A percentile compares a stretch with the other conserved stretches of the same genome.
phyloP scores from a whole-genome alignment of 768 basidiomycete species.

The Naganishia friedmannii region DNA sequence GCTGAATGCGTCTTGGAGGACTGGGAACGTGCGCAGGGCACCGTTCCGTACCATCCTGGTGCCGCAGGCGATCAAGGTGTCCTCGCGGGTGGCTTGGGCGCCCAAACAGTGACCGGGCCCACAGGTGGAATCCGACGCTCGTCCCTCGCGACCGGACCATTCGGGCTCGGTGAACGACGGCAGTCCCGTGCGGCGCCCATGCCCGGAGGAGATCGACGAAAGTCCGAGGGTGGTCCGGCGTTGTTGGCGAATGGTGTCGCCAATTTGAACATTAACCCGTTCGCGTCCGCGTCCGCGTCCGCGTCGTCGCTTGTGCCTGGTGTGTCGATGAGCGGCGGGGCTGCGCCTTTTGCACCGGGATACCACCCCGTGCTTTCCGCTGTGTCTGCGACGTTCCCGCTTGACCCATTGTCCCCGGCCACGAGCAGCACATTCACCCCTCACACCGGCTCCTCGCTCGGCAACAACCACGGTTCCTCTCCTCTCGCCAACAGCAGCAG shows the following conservation, averaged over 20 bases:
- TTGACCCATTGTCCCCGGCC: conserved; percentile 46
- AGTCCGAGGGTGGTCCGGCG: conserved; percentile 22
- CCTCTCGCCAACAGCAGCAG: conserved; percentile 37
- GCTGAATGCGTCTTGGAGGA: conserved; percentile 92
- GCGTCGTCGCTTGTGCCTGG: neutral
- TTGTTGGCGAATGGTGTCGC: conserved; percentile 21
- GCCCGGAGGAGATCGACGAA: conserved; percentile 27
- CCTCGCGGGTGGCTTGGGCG: conserved; percentile 50
- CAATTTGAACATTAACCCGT: conserved; percentile 1
- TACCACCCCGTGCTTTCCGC: neutral
- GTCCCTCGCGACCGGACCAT: conserved; percentile 34
- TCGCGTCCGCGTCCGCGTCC: conserved; percentile 8
- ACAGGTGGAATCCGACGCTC: conserved; percentile 50
- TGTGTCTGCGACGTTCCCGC: conserved; percentile 44
- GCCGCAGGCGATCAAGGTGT: conserved; percentile 58
- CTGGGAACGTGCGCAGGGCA: conserved; percentile 90
- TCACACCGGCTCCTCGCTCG: conserved; percentile 7
- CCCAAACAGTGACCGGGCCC: conserved; percentile 50
- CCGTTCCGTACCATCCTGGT: conserved; percentile 92
- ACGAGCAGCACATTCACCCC: conserved; percentile 27
- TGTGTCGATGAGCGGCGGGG: conserved; percentile 4
- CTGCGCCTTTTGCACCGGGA: conserved; percentile 10
- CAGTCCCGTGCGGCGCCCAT: conserved; percentile 28
- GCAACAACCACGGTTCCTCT: neutral
- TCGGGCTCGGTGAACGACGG: conserved; percentile 32